Percentiles rank a stretch among this genome's conserved stretches.
Conservation (phyloP, 805 yeast genomes). For the Limtongia smithiae region DNA sequence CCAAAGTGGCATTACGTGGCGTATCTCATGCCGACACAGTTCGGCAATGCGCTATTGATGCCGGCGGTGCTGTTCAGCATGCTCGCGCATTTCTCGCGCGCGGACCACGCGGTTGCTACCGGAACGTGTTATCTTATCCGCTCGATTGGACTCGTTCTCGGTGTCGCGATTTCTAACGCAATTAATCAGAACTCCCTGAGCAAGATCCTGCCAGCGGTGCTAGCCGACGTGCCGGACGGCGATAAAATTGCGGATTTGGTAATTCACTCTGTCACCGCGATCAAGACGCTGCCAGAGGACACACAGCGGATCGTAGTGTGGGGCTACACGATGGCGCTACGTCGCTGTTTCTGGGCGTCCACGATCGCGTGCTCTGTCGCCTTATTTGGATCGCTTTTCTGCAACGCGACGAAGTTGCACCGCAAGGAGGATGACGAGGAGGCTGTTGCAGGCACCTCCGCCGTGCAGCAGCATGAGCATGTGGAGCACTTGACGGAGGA, state of each 20-base stretch:
- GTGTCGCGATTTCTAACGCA: slow-evolving; percentile 67
- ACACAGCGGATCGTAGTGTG: slow-evolving; percentile 42
- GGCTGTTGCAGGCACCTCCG: slow-evolving; percentile 1
- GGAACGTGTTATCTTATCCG: slow-evolving; percentile 85
- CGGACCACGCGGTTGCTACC: slow-evolving; percentile 78
- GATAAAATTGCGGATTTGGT: slow-evolving; percentile 41
- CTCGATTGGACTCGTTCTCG: slow-evolving; percentile 81
- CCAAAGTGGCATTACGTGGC: slow-evolving; percentile 42
- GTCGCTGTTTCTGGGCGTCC: slow-evolving; percentile 43
- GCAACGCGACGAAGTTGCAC: slow-evolving; percentile 13
- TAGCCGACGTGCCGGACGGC: slow-evolving; percentile 31
- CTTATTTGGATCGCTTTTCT: slow-evolving; percentile 21
- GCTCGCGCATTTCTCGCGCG: slow-evolving; percentile 66
- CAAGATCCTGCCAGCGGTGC: slow-evolving; percentile 33
- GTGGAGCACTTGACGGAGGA: slow-evolving; percentile 9
- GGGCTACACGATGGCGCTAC: slow-evolving; percentile 50
- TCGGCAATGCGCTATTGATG: slow-evolving; percentile 62
- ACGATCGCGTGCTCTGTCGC: slow-evolving; percentile 17
- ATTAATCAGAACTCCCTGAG: slow-evolving; percentile 53
- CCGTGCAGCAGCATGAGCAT: not conserved
- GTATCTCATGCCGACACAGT: slow-evolving; percentile 53
- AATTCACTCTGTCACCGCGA: slow-evolving; percentile 50
- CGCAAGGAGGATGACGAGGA: slow-evolving; percentile 27
- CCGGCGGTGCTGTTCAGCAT: slow-evolving; percentile 71
- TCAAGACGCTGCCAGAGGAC: slow-evolving; percentile 45